Base-by-base conservation (phyloP, 345 rosid species). In the Hirschfeldia incana region DNA sequence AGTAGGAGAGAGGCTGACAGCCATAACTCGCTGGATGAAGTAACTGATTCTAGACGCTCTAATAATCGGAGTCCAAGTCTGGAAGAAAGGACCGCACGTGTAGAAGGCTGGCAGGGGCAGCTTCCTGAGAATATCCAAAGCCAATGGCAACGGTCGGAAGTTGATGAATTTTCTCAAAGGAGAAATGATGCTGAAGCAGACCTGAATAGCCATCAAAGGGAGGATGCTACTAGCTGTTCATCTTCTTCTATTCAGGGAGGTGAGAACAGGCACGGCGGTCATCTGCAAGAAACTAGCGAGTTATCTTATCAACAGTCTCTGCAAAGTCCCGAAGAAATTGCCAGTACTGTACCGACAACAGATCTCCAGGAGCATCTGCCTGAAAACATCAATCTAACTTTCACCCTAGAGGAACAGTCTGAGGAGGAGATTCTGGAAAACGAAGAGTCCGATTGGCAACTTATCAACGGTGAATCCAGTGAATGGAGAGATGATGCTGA, bases 31-130 rank as follows among this genome's bases (percentile, higher is more conserved):
- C 63, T 79, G 39, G 82, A 73, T 82, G 78, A 78, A 65, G 64
- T 85, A 81, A 77, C 75, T 85, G 81, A 84, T 80, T 32, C 80
- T 59, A 82, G 72, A 82, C 82, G 42, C 65, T 77, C 60, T 68
- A 21, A 55, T 79, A 69, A 72, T 77, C 83, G 42, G 62, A 82
- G 80, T 73, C 59, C 76, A 63, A 85, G 79, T 80, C 64, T 61
- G 74, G 86, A 80, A 73, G 92, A 80, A 75, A 71, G 84, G 65
- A 62, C 83, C 21, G 84, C 85, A 75, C 55, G 53, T 63, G 83
- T 80, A 57, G 89, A 80, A 81, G 86, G 81, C 29, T 78, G 80
- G 83, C 83, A 80, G 62, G 88, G 83, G 70, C 89, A 69, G 62
- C 83, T 80, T 73, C 64, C 88, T 75, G 88, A 80, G 82, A 73